Evolutionary conservation across 2,329 filamentous ascomycete genomes (phyloP).

Genomic region (Intubia oerlemansii): DNA sequence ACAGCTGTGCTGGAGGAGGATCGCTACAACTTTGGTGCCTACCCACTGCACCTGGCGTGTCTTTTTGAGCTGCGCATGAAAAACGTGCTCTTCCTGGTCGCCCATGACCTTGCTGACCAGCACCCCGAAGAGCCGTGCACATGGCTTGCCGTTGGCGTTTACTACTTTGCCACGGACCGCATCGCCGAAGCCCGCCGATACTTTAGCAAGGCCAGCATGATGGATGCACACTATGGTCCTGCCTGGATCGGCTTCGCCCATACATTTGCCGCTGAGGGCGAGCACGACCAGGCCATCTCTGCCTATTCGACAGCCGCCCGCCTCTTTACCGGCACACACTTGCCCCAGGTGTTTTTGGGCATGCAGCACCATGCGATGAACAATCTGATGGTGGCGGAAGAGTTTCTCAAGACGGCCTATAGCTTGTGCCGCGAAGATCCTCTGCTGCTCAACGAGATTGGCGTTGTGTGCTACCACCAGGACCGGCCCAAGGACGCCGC

Average conservation of each 20-base stretch:
- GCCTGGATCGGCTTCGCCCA: constrained; percentile 99
- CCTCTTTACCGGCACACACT: constrained; percentile 88
- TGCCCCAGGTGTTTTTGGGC: constrained; percentile 85
- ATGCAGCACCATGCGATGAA: constrained; percentile 97
- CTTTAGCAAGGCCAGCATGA: constrained; percentile 92
- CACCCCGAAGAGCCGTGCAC: constrained; percentile 81
- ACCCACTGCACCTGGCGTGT: constrained; percentile 81
- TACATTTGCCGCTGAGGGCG: constrained; percentile 90
- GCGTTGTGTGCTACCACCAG: constrained; percentile 89
- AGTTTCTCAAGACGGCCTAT: constrained; percentile 84
- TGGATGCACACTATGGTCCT: constrained; percentile 92
- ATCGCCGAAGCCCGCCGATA: constrained; percentile 87
- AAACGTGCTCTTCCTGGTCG: constrained; percentile 75
- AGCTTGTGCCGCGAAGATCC: constrained; percentile 68
- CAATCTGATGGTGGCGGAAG: constrained; percentile 81
- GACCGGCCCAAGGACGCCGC: constrained; percentile 56
- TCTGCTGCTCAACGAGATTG: constrained; percentile 83
- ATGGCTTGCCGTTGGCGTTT: constrained; percentile 86
- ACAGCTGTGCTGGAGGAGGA: constrained; percentile 63
- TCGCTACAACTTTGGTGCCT: constrained; percentile 72
- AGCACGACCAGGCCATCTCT: constrained; percentile 94
- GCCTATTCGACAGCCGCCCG: constrained; percentile 91
- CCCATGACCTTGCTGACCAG: constrained; percentile 79
- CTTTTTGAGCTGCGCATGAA: constrained; percentile 73
- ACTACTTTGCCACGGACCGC: constrained; percentile 76